phyloP scores from a whole-genome alignment of 169 alveolate species.

The Eimeria mitis region DNA sequence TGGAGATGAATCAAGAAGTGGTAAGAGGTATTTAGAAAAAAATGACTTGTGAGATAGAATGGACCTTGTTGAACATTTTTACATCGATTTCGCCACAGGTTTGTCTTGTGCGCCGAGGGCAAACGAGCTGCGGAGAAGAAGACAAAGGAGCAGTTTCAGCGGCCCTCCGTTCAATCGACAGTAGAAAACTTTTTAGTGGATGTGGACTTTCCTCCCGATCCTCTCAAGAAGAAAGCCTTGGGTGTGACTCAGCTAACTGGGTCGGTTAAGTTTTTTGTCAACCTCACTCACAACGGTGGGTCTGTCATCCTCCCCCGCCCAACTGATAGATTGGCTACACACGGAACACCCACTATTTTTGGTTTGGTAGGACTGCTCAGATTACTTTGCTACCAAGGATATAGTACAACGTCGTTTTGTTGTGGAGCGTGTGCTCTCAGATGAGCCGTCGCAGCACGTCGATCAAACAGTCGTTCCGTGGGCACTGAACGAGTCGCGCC shows the following conservation, averaged over 20 bases:
- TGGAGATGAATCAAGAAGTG: not conserved
- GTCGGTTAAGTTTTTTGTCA: slow-evolving; percentile 60
- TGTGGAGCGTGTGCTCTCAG: slow-evolving; percentile 20
- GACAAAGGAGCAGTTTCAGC: slow-evolving; percentile 75
- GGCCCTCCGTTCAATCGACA: slow-evolving; percentile 75
- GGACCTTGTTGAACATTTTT: not conserved
- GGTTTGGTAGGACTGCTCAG: not conserved
- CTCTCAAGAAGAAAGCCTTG: slow-evolving; percentile 67
- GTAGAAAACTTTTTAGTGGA: slow-evolving; percentile 62
- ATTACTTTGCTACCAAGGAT: not conserved
- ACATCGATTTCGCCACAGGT: slow-evolving; percentile 4
- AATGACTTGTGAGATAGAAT: not conserved
- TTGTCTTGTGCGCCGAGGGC: slow-evolving; percentile 80
- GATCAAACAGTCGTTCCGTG: slow-evolving; percentile 51
- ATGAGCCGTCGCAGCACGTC: slow-evolving; percentile 59
- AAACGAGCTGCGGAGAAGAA: slow-evolving; percentile 81
- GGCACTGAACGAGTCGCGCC: slow-evolving; percentile 71
- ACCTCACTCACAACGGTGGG: slow-evolving; percentile 76
- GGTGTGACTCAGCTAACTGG: slow-evolving; percentile 65
- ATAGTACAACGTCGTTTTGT: not conserved
- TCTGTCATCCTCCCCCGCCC: not conserved
- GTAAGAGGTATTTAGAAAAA: not conserved
- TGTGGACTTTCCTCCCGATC: slow-evolving; percentile 66
- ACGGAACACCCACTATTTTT: not conserved
- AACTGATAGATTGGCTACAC: not conserved